Base-by-base conservation (phyloP, 768 basidiomycete genomes). In the Galerina sulciceps region DNA sequence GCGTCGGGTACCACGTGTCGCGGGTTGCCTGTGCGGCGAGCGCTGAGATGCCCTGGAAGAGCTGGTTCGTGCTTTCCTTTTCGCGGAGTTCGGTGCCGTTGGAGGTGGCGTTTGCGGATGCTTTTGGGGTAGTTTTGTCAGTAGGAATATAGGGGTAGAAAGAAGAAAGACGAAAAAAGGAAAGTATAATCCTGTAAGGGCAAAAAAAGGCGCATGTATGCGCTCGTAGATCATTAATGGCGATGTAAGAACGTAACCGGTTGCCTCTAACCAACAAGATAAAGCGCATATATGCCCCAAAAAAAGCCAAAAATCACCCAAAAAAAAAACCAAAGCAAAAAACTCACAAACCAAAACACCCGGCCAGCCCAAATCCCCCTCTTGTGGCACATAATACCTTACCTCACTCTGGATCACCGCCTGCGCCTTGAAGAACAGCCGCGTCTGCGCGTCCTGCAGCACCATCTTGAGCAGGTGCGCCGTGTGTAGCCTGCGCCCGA, bases 401-500 rank as follows among this genome's bases (percentile, higher is more conserved):
- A 99, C 93, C 51, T 98, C 96, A 34, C 85, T 83, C 67, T 95
- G 91, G 34, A 99, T 86, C 44, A 97, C 82, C 1, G 93, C 85
- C 73, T 99, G 96, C 6, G 96, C 96, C 70, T 97, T 91, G 83
- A 99, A 99, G 66, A 98, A 94, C 45, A 99, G 72, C 54, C 95
- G 76, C 11, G 97, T 98, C 78, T 99, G 96, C 1, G 96, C 94
- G 69, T 99, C 96, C 70, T 98, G 96, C 23, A 98, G 74, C 0
- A 98, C 89, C 87, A 95, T 93, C 68, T 90, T 85, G 46, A 98
- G 75, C 2, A 99, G 76, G 43, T 89, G 84, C 55, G 87, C 87
- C 64, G 93, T 92, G 62, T 96, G 91, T 46, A 98, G 76, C 49
- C 81, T 78, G 17, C 81, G 79, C 4, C 67, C 66, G 0, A 69